Evolutionary conservation across 768 basidiomycete species (phyloP).

Genomic region (Lentinus brumalis): DNA sequence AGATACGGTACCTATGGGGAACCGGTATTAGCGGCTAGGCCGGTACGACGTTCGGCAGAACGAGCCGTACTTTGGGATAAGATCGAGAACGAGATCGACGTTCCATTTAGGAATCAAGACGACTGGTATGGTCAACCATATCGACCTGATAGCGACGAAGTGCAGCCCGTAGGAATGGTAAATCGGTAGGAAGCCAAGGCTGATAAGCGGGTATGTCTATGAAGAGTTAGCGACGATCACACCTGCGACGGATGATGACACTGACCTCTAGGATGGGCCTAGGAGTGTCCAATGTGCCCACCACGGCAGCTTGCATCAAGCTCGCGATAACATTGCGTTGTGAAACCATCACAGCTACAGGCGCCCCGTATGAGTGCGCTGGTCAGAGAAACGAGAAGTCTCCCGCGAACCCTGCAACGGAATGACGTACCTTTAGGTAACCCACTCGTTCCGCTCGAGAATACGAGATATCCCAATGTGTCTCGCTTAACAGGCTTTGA

Average conservation of each 20-base stretch:
- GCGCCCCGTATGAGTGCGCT: not conserved
- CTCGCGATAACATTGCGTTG: slow-evolving; percentile 25
- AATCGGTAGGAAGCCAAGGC: slow-evolving; percentile 64
- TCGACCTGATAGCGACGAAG: slow-evolving; percentile 47
- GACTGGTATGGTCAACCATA: slow-evolving; percentile 47
- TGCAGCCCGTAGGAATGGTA: slow-evolving; percentile 72
- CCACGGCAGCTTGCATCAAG: slow-evolving; percentile 15
- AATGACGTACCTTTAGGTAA: slow-evolving; percentile 62
- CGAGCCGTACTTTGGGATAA: slow-evolving; percentile 57
- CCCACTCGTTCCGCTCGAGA: slow-evolving; percentile 80
- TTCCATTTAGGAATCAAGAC: slow-evolving; percentile 67
- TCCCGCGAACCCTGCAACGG: not conserved
- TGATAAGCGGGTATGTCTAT: slow-evolving; percentile 38
- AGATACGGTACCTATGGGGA: slow-evolving; percentile 52
- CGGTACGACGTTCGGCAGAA: not conserved
- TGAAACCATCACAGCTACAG: slow-evolving; percentile 32
- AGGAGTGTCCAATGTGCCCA: not conserved
- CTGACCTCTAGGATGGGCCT: not conserved
- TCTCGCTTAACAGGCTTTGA: slow-evolving; percentile 49
- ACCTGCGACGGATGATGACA: not conserved
- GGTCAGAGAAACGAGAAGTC: too few species aligned
- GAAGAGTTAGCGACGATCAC: not conserved
- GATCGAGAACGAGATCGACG: slow-evolving; percentile 47
- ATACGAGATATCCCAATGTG: slow-evolving; percentile 69
- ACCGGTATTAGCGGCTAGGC: not conserved